A percentile compares a stretch with the other conserved stretches of the same genome.
These are phyloP conservation scores for Hymenoscyphus fraxineus DNA, from an alignment of 2,329 filamentous ascomycete species.

Conservation along the genomic window DNA sequence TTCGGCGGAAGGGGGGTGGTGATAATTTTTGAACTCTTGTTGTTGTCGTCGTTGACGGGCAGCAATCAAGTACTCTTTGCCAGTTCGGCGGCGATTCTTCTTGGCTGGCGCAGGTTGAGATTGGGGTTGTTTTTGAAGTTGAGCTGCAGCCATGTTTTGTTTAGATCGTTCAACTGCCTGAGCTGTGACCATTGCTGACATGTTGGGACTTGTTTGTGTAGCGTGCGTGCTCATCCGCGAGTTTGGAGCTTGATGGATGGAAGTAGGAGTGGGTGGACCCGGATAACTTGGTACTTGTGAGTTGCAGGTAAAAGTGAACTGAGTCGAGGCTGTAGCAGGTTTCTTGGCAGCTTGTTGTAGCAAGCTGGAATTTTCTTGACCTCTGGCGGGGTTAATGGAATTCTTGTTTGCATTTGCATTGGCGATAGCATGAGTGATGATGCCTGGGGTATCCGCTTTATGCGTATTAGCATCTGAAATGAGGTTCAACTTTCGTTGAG, in stretches of 20 bases:
- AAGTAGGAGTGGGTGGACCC: slow-evolving; percentile 38
- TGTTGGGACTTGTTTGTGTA: slow-evolving; percentile 35
- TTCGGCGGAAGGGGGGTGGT: slow-evolving; percentile 65
- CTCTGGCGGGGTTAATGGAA: slow-evolving; percentile 53
- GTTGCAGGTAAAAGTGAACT: slow-evolving; percentile 96
- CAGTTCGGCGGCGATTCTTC: slow-evolving; percentile 64
- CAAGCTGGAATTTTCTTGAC: slow-evolving; percentile 75
- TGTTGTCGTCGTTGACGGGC: slow-evolving; percentile 74
- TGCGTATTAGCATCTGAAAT: slow-evolving; percentile 18
- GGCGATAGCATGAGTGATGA: slow-evolving; percentile 89
- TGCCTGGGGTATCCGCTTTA: slow-evolving; percentile 60
- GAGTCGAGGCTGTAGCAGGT: slow-evolving; percentile 67
- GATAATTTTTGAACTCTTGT: slow-evolving; percentile 72
- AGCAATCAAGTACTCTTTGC: slow-evolving; percentile 69
- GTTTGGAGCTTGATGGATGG: slow-evolving; percentile 27
- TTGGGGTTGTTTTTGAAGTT: slow-evolving; percentile 39
- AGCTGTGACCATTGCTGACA: slow-evolving; percentile 15
- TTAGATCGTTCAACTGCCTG: slow-evolving; percentile 26
- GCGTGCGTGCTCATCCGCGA: slow-evolving; percentile 31
- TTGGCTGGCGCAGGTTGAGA: slow-evolving; percentile 41
- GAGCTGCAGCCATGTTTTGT: slow-evolving; percentile 27
- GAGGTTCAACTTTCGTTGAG: not conserved
- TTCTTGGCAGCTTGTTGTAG: slow-evolving; percentile 62
- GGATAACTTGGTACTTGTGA: slow-evolving; percentile 82
- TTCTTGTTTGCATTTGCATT: slow-evolving; percentile 80